Evolutionary conservation across 352 stramenopile species (phyloP), one percentile per base, ranked within the genome.

Genomic region (Pythium aquatile): DNA sequence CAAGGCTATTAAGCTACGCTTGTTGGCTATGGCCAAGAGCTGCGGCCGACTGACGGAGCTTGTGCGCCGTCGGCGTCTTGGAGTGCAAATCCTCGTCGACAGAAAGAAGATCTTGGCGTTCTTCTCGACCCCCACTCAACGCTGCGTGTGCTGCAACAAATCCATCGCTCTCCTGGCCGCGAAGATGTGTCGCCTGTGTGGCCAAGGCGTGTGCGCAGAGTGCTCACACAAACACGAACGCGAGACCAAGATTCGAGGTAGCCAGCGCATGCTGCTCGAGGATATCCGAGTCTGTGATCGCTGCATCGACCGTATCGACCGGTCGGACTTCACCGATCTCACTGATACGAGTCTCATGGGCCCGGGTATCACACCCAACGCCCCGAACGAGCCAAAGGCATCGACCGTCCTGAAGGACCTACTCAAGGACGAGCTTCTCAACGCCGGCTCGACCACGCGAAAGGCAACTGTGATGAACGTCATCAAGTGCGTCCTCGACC

Each of bases 1-100:
- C 54, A 58, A 63, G 20, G 47, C 55, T n/a, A 66, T 61, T 39
- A 62, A 66, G 55, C 30, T 58, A 17, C 66, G 66, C 9, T 51
- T 73, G 13, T 24, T 68, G 9, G 11, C 29, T 1, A 28, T 73
- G 16, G 66, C 66, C 20, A 61, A 63, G 56, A 58, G 53, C 51
- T 73, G 67, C 48, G 46, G 49, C 14, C 74, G 73, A 0, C 58
- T 91, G 5, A 67, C 75, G 5, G 68, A 77, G 14, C 57, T 91
- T 6, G 74, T 92, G 30, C 78, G 79, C 2, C 72, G 83, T n/a
- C 81, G 79, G 0, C 81, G 83, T 2, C 77, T 92, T 13, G 81
- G 79, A 13, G 67, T 73, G 5, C 83, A 92, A 64, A 69, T 73
- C 28, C 73, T 91, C 16, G 61, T 88, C 7, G 65, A 77, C 49